phyloP scores from a whole-genome alignment of 345 rosid genomes.

The Camelina hispida region DNA sequence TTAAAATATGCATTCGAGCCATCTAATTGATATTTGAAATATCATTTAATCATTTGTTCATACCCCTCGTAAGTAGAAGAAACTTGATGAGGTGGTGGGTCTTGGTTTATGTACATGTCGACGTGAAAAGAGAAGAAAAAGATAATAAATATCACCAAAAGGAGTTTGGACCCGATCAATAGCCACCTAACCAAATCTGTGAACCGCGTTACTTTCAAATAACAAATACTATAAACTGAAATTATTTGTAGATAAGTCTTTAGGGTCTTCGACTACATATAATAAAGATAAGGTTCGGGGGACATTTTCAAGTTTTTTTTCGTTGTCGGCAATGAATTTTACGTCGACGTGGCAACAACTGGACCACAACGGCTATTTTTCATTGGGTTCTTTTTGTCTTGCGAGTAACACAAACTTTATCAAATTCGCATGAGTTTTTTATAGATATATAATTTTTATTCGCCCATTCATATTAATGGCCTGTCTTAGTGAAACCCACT shows the following conservation, averaged over 20 bases:
- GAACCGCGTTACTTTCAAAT: slow-evolving; percentile 6
- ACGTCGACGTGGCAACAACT: slow-evolving; percentile 20
- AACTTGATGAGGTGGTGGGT: neutral
- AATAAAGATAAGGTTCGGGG: slow-evolving; percentile 21
- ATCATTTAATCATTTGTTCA: neutral
- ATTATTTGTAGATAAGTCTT: slow-evolving; percentile 1
- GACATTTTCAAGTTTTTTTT: neutral
- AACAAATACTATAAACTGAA: neutral
- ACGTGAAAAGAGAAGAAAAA: neutral
- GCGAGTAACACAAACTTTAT: neutral
- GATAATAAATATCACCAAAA: neutral
- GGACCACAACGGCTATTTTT: neutral
- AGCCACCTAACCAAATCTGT: slow-evolving; percentile 17
- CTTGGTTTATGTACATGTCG: slow-evolving; percentile 15
- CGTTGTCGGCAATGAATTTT: slow-evolving; percentile 14
- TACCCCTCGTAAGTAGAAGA: neutral
- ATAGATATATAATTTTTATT: neutral
- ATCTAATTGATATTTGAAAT: neutral
- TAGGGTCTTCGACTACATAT: neutral
- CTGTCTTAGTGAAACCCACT: neutral
- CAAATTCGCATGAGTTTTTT: neutral
- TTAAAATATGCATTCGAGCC: neutral
- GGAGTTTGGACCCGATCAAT: neutral
- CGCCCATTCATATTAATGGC: neutral
- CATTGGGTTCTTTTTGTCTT: neutral